Evolutionary conservation across 768 basidiomycete genomes (phyloP), one percentile per base, ranked within the genome.

Genomic region (Polyporus arcularius): DNA sequence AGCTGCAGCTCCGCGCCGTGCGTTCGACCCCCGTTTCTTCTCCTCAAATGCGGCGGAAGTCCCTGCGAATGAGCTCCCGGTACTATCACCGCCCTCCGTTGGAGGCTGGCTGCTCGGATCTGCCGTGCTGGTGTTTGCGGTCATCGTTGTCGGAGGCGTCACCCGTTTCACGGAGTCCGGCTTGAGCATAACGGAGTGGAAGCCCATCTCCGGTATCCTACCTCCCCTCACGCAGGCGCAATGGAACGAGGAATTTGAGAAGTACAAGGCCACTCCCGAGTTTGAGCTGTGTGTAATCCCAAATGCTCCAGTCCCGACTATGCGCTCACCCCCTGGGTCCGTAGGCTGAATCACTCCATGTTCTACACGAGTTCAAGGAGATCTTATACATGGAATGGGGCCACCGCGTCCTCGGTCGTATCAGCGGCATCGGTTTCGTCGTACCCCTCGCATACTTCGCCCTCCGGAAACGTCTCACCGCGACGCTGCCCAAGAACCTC

Each of bases 381-480:
- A 99, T 99, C 60, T 99, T 95, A 75, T 90, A 89, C 76, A 96
- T 95, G 96, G 97, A 99, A 82, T 99, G 95, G 94, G 85, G 85
- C 5, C 97, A 99, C 75, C 91, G 97, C 45, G 77, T 96, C 55
- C 86, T 98, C 53, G 97, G 97, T 9, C 92, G 97, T 58, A 72
- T 94, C 65, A 86, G 94, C 64, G 92, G 91, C 42, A 62, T 91
- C 53, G 84, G 85, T 43, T 98, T 98, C 75, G 84, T 98, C 69
- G 79, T 87, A 32, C 95, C 96, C 15, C 79, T 94, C 42, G 78
- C 83, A 38, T 97, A 96, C 79, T 97, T 95, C 71, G 79, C 86
- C 43, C 56, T 83, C 42, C 83, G 85, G 42, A 87, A 86, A 62
- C 84, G 85, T 62, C 86, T 98, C 31, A 80, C 92, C 5, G 75